Base-by-base conservation (phyloP, 108 stramenopile species). In the Nannochloropsis salina region DNA sequence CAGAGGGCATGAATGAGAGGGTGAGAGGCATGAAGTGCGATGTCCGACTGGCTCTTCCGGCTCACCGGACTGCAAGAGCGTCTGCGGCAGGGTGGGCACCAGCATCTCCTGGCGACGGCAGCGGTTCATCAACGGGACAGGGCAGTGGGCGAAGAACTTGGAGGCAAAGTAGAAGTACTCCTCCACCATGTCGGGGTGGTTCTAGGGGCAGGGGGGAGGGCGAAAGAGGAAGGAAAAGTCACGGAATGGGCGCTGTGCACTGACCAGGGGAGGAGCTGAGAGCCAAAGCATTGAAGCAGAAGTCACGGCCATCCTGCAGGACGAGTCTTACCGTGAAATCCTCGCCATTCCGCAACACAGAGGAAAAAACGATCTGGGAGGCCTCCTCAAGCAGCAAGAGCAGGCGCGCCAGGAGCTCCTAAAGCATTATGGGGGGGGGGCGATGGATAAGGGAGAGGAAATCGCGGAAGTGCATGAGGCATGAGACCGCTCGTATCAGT, bases 171-270 rank as follows among this genome's bases (percentile, higher is more conserved):
- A 98, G 88, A 96, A 97, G 44, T 95, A 94, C 89, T 98, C 97
- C 86, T 98, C 97, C 20, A 98, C 96, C 43, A 98, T 94, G 91
- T 98, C 97, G 15, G 97, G 97, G 86, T 96, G 93, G n/a, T 90
- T 87, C 31, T 83, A 45, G n/a, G 42, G 41, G 12, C 40, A 21
- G 41, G 22, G 42, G 18, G 80, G 80, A 80, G 80, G 80, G 15
- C 15, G n/a, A 9, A 22, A 80, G n/a, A 21, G 21, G 9, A 22
- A 1, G 47, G 47, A 10, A 51, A 15, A 51, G 47, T 10, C 12
- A 51, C 12, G 47, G 47, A 51, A 31, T 31, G 31, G 31, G 31
- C 31, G 31, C 31, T 31, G 31, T 31, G 31, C 31, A 31, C 31
- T 31, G 31, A 31, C 31, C 31, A 31, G 31, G 31, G 31, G 31